Conservation (phyloP, 2,329 filamentous ascomycete species). For the Colletotrichum siamense region DNA sequence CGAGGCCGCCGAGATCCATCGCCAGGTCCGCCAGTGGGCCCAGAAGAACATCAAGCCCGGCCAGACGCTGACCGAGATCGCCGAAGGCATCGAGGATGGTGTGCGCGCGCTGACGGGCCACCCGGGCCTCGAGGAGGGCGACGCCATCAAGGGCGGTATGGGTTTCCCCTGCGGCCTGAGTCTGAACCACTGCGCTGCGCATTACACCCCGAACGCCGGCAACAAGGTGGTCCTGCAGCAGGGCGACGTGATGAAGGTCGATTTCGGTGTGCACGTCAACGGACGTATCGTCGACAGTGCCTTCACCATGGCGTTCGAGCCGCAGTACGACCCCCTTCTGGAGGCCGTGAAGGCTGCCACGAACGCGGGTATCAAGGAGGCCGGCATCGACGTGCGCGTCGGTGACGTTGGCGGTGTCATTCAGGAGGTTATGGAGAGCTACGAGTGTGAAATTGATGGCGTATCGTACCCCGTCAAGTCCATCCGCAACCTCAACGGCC, state of each 20-base stretch:
- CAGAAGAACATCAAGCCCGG: conserved; percentile 83
- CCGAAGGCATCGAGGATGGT: conserved; percentile 83
- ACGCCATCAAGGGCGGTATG: conserved; percentile 80
- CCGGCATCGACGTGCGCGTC: conserved; percentile 80
- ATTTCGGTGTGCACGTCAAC: conserved; percentile 83
- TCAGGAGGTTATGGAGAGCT: conserved; percentile 80
- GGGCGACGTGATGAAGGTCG: conserved; percentile 82
- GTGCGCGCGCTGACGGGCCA: conserved; percentile 81
- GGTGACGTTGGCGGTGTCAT: conserved; percentile 74
- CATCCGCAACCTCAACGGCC: conserved; percentile 76
- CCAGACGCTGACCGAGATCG: conserved; percentile 80
- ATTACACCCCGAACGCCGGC: conserved; percentile 87
- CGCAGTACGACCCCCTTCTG: conserved; percentile 77
- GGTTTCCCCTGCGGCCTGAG: conserved; percentile 87
- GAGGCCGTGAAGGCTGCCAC: conserved; percentile 78
- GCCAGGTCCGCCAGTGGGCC: conserved; percentile 85
- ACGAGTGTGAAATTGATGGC: conserved; percentile 74
- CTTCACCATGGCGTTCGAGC: conserved; percentile 80
- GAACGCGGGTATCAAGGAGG: conserved; percentile 78
- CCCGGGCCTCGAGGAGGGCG: conserved; percentile 77
- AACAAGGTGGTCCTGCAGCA: conserved; percentile 78
- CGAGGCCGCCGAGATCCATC: conserved; percentile 82
- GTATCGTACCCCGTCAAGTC: conserved; percentile 72
- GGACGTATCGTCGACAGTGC: conserved; percentile 83
- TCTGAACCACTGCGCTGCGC: conserved; percentile 84